Percentiles rank a stretch among this genome's conserved stretches.
Conservation (phyloP, 2,329 filamentous ascomycete species). For the Calonectria henricotiae region DNA sequence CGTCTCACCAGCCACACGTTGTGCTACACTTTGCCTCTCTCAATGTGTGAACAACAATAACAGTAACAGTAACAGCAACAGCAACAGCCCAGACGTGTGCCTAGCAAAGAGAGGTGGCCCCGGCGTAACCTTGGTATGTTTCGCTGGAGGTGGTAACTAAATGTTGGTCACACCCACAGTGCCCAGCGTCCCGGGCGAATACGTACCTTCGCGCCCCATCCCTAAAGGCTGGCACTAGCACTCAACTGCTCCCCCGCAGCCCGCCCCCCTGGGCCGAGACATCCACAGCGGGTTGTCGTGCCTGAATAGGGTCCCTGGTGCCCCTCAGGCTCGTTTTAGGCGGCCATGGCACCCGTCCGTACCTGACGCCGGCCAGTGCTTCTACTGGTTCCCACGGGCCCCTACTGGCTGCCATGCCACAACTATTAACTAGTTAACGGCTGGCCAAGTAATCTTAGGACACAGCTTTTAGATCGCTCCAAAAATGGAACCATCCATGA, state of each 20-base stretch:
- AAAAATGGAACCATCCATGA: slow-evolving; percentile 11
- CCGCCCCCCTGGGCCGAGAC: slow-evolving; percentile 35
- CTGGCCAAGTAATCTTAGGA: slow-evolving; percentile 5
- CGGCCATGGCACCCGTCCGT: slow-evolving; percentile 21
- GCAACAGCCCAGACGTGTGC: not conserved
- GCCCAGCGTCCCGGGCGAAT: slow-evolving; percentile 14
- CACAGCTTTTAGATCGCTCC: not conserved
- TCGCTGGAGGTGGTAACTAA: not conserved
- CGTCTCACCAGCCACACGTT: not conserved
- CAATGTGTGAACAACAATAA: no score
- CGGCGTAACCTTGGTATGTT: slow-evolving; percentile 11
- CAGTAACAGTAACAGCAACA: not conserved
- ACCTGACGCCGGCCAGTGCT: slow-evolving; percentile 20
- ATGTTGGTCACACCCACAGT: not conserved
- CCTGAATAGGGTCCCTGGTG: slow-evolving; percentile 24
- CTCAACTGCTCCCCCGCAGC: slow-evolving; percentile 22
- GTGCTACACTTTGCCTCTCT: not conserved
- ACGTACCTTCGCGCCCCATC: not conserved
- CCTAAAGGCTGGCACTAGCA: not conserved
- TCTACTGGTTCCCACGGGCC: not conserved
- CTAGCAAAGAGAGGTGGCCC: slow-evolving; percentile 14
- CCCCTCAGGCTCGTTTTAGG: slow-evolving; percentile 31
- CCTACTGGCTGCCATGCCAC: slow-evolving; percentile 2
- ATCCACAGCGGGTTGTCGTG: slow-evolving; percentile 35
- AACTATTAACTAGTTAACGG: not conserved